Evolutionary conservation across 768 basidiomycete genomes (phyloP), one percentile per base, ranked within the genome.

Genomic region (Lactarius hatsudake): DNA sequence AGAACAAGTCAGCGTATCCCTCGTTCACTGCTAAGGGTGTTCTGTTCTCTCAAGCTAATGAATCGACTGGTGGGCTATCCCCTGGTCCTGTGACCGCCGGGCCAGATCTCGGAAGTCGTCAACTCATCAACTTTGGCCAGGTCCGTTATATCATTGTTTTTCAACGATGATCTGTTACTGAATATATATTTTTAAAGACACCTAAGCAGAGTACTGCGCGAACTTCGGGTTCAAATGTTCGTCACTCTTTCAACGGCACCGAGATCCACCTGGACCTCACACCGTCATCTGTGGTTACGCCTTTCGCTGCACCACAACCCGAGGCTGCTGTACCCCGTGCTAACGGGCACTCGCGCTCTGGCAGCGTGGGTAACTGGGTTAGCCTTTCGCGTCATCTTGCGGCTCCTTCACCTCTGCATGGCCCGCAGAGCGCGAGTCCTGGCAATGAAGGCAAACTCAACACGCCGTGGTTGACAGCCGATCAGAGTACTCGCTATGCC

Each of bases 1-100:
- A 92, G 79, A 93, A 93, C 79, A 94, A 94, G 76, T 93, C 91
- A 10, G 91, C 91, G 0, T 93, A 90, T 72, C 91, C 92, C 5
- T 80, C 81, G 17, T 84, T 83, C 72, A 72, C 83, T 28, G 76
- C 79, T 65, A 84, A 84, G 66, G 86, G 86, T 18, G 66, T 63
- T 43, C 82, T 87, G 57, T 76, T 89, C 51, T 76, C 87, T 62
- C 83, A 83, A 23, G 78, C 85, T 17, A 81, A 82, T 56, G 89
- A 90, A 55, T 86, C 85, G 59, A 76, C 83, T 32, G 77, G 83
- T 23, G 81, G 84, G 66, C 86, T 89, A 75, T 90, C 89, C 26
- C 90, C 91, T 64, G 88, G 87, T 59, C 92, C 91, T 42, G 84
- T 91, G 68, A 94, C 91, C 65, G 91, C 91, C 65, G 92, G 91